Base-by-base conservation (phyloP, 2,329 filamentous ascomycete genomes). In the Chrysoporthe austroafricana region DNA sequence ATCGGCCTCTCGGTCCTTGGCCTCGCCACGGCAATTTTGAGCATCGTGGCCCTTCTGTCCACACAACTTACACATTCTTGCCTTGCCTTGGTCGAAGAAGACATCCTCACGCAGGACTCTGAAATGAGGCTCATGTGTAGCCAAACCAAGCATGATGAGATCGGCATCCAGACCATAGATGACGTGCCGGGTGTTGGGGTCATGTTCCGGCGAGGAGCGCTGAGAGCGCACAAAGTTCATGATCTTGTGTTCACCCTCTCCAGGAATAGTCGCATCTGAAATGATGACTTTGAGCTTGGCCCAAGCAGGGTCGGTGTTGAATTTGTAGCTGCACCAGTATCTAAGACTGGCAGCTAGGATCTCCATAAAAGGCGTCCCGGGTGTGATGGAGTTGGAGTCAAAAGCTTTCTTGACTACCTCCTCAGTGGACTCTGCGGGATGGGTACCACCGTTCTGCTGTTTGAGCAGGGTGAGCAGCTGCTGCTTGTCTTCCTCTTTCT, bases 241-340 rank as follows among this genome's bases (percentile, higher is more conserved):
- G 76, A 99, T 98, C 80, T 99, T 99, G 80, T 99, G 96, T 82
- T 99, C 96, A 77, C 96, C 96, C 81, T 99, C 96, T 76, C 96
- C 96, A 65, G 96, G 96, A 50, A 99, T 94, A 52, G 95, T 97
- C 64, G 96, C 95, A 83, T 99, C 96, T 9, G 96, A 99, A 73
- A 99, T 98, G 79, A 99, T 96, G 78, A 99, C 88, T 84, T 99
- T 99, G 78, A 97, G 84, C 78, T 94, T 94, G 70, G 92, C 92
- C 96, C 96, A 99, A 62, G 91, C 93, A 43, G 95, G 94, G 78
- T 99, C 96, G 36, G 93, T 97, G 79, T 96, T 98, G 72, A 98
- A 87, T 81, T 99, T 99, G 83, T 97, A 98, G 64, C 95, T 90
- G 77, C 93, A 93, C 96, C 96, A 99, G 79, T 97, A 99, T 74